phyloP scores from a whole-genome alignment of 345 rosid genomes.

The Gossypium longicalyx region DNA sequence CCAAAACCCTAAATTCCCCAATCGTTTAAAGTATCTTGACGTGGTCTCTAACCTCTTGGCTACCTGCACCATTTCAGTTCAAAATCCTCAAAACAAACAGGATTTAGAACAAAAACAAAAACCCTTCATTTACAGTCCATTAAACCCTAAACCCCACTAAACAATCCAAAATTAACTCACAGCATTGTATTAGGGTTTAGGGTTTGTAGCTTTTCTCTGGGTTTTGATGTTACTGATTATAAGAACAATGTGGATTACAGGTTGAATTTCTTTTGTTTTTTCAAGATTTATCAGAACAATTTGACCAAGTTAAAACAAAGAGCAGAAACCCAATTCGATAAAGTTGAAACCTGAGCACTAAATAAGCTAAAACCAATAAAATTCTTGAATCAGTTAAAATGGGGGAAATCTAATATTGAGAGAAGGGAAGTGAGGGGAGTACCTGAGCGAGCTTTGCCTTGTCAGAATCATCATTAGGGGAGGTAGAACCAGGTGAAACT shows the following conservation, averaged over 20 bases:
- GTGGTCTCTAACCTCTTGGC: conserved; percentile 90
- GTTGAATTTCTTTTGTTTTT: background rate
- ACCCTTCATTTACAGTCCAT: background rate
- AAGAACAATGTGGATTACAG: background rate
- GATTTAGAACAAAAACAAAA: background rate
- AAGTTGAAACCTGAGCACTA: conserved; percentile 8
- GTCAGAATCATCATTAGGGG: conserved; percentile 45
- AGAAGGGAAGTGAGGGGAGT: conserved; percentile 3
- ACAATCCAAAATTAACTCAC: background rate
- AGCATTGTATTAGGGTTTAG: background rate
- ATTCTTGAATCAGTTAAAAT: background rate
- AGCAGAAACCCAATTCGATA: background rate
- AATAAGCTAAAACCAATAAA: background rate
- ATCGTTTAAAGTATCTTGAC: conserved; percentile 77
- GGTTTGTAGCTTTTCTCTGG: background rate
- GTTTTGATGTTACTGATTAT: background rate
- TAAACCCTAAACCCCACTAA: background rate
- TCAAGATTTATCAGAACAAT: background rate
- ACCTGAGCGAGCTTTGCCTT: conserved; percentile 82
- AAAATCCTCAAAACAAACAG: conserved; percentile 1
- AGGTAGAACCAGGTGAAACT: conserved; percentile 35
- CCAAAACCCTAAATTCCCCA: conserved; percentile 93
- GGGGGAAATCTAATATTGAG: background rate
- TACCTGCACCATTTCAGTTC: conserved; percentile 43
- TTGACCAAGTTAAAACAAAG: background rate